Base-by-base conservation (phyloP, 495 filamentous ascomycete species). In the Haplographium delicatum region DNA sequence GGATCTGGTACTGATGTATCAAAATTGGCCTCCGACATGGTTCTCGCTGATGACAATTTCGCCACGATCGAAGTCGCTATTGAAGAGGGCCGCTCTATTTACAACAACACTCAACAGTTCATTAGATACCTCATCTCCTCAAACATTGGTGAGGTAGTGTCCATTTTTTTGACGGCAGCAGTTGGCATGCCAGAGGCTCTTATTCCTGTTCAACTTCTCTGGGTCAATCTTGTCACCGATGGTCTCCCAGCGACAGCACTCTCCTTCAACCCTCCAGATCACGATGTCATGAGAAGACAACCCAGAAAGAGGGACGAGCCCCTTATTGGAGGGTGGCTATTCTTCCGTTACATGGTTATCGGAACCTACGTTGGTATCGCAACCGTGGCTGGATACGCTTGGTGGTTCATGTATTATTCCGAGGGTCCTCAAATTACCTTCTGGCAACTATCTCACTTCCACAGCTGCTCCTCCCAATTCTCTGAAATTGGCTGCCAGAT, bases 51-150 rank as follows among this genome's bases (percentile, higher is more conserved):
- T 71, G 86, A 97, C 68, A 99, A 99, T 71, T 99, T 99, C 64
- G 93, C 94, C 38, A 97, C 94, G 22, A 99, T 99, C 62, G 87
- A 91, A 60, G 78, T 87, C 47, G 94, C 94, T 27, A 90, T 99
- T 44, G 93, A 96, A 68, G 94, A 99, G 68, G 94, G 94, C 45
- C 84, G 94, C 45, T 90, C 90, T 26, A 99, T 99, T 72, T 99
- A 95, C 76, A 96, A 91, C 82, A 99, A 99, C 76, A 99, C 94
- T 2, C 94, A 99, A 64, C 94, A 99, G 64, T 99, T 99, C 67
- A 99, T 99, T 68, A 88, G 94, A 23, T 99, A 99, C 65, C 77
- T 99, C 42, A 99, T 99, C 67, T 96, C 90, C 7, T 96, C 91
- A 25, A 99, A 99, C 71, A 99, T 99, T 42, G 94, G 94, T 67